These are phyloP conservation scores for Geoglossum glabrum DNA, from an alignment of 495 filamentous ascomycete genomes.

Conservation along the genomic window DNA sequence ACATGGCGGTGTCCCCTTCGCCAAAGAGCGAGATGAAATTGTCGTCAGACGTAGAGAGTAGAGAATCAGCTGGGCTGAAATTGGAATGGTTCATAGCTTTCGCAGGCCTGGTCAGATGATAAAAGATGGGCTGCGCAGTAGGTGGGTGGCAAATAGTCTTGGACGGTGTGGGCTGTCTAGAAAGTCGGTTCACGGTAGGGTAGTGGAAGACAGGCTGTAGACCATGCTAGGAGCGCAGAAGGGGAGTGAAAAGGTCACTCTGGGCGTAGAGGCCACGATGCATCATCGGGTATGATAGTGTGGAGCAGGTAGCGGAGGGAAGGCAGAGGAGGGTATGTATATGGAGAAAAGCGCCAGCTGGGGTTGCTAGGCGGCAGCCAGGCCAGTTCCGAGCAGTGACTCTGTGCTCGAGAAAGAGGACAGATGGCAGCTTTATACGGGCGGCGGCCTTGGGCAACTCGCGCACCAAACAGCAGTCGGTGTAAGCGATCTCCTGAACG, in stretches of 20 bases:
- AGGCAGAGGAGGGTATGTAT: too few species aligned
- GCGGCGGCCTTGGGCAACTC: neutral
- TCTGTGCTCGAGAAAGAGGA: conserved; percentile 1
- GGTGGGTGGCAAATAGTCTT: too few species aligned
- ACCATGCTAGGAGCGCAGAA: neutral
- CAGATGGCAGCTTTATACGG: conserved; percentile 4
- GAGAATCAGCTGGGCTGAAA: conserved; percentile 2
- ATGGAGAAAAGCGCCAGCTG: neutral
- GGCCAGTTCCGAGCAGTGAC: neutral
- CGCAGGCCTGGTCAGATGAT: neutral
- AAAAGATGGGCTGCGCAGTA: too few species aligned
- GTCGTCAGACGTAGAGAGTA: neutral
- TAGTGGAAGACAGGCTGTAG: neutral
- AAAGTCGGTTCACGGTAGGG: neutral
- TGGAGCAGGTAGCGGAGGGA: too few species aligned
- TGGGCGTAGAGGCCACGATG: neutral
- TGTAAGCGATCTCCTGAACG: too few species aligned
- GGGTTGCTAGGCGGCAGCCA: neutral
- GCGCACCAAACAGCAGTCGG: neutral
- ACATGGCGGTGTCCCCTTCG: neutral
- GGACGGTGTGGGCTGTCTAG: too few species aligned
- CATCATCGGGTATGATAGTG: neutral
- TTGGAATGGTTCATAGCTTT: neutral
- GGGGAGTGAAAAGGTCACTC: neutral
- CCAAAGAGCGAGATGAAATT: conserved; percentile 1